These are phyloP conservation scores for Aurinia saxatilis DNA, from an alignment of 345 rosid genomes.

Conservation along the genomic window DNA sequence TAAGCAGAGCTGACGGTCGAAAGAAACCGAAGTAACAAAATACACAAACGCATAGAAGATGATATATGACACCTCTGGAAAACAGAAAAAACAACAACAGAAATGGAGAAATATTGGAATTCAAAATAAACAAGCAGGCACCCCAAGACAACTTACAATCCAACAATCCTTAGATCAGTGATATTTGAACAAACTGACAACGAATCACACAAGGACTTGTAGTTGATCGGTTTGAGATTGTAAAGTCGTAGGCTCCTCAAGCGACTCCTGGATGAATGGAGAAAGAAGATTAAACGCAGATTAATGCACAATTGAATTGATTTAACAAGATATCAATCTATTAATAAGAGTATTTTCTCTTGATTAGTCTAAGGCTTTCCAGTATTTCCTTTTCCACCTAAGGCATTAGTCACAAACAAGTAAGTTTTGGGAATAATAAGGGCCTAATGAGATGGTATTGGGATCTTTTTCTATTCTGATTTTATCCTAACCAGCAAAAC, in stretches of 20 bases:
- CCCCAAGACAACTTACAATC: conserved; percentile 60
- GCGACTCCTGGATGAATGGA: conserved; percentile 32
- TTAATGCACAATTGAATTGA: not conserved
- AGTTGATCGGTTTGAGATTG: conserved; percentile 66
- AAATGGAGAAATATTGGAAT: not conserved
- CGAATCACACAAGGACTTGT: conserved; percentile 44
- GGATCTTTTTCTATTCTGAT: not conserved
- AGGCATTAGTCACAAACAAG: not conserved
- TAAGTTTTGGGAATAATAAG: not conserved
- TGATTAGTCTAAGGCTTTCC: not conserved
- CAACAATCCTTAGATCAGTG: conserved; percentile 67
- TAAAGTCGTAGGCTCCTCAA: conserved; percentile 66
- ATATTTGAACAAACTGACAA: conserved; percentile 60
- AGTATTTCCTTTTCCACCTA: not conserved
- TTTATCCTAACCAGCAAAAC: not conserved
- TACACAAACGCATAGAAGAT: not conserved
- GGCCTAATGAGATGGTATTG: not conserved
- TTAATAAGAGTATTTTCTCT: not conserved
- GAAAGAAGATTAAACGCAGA: conserved; percentile 2
- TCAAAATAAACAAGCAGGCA: not conserved
- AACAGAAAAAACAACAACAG: not conserved
- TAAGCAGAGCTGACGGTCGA: not conserved
- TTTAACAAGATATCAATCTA: not conserved
- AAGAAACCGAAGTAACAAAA: not conserved
- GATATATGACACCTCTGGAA: not conserved